Evolutionary conservation across 2,329 filamentous ascomycete genomes (phyloP).

Genomic region (Ophiosphaerella korrae): DNA sequence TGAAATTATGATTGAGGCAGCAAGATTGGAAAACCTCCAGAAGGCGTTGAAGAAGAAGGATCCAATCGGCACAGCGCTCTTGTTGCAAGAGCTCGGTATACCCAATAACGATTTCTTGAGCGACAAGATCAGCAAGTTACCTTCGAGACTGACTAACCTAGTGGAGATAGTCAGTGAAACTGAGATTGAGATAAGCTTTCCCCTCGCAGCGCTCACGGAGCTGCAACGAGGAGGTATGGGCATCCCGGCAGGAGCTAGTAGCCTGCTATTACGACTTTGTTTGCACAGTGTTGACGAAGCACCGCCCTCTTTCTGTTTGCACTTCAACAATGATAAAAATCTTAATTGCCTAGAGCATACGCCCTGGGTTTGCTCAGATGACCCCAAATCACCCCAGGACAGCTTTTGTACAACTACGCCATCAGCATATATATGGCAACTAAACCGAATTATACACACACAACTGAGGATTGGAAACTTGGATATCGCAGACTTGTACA

Average conservation of each 20-base stretch:
- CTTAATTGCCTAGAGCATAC: conserved; percentile 20
- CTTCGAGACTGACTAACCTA: conserved; percentile 23
- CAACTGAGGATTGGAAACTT: conserved; percentile 10
- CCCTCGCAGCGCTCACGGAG: conserved; percentile 23
- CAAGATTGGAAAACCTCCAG: conserved; percentile 25
- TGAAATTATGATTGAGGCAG: conserved; percentile 31
- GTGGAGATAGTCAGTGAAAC: conserved; percentile 30
- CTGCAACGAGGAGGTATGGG: conserved; percentile 36
- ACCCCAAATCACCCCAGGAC: conserved; percentile 15
- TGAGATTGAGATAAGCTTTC: conserved; percentile 38
- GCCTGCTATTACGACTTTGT: conserved; percentile 31
- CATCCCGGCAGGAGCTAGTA: conserved; percentile 23
- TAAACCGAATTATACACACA: conserved; percentile 26
- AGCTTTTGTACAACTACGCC: conserved; percentile 22
- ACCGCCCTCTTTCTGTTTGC: conserved; percentile 33
- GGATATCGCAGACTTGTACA: conserved; percentile 23
- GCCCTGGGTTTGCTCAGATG: conserved; percentile 21
- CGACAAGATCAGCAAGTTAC: conserved; percentile 32
- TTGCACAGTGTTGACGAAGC: conserved; percentile 9
- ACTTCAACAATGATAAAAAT: conserved; percentile 30
- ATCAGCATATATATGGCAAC: conserved; percentile 30
- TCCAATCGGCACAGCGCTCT: conserved; percentile 28
- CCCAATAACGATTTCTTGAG: conserved; percentile 30
- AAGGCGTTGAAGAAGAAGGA: conserved; percentile 32
- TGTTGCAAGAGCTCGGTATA: conserved; percentile 31